A percentile compares a stretch with the other conserved stretches of the same genome.
These are phyloP conservation scores for Vickermania spadyakhi DNA, from an alignment of 208 protist genomes.

Conservation along the genomic window DNA sequence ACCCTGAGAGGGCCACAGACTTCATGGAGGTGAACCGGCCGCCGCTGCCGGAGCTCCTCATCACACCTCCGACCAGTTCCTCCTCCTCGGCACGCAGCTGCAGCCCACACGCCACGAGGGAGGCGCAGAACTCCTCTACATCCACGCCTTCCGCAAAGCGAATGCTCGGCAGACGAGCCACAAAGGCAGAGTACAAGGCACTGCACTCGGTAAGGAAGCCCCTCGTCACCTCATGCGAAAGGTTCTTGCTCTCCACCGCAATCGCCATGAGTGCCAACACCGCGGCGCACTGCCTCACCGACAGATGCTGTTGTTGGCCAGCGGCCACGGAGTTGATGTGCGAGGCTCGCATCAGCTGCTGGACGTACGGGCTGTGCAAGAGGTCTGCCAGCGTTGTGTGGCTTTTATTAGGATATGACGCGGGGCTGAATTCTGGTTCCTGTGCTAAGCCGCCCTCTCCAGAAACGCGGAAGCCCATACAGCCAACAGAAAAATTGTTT, in stretches of 20 bases:
- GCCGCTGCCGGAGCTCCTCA: background rate
- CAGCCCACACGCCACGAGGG: constrained; percentile 65
- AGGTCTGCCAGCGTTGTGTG: constrained; percentile 10
- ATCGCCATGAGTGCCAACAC: constrained; percentile 58
- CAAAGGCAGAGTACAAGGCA: constrained; percentile 31
- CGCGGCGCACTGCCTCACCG: constrained; percentile 29
- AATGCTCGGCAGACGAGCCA: constrained; percentile 29
- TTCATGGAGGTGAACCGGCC: background rate
- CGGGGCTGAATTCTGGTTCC: no score
- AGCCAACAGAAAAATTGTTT: background rate
- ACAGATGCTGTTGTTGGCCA: constrained; percentile 6
- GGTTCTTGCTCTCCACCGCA: constrained; percentile 39
- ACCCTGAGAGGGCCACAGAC: constrained; percentile 25
- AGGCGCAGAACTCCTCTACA: constrained; percentile 58
- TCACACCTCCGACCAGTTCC: background rate
- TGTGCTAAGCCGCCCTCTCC: background rate
- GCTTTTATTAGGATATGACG: no score
- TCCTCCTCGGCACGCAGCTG: constrained; percentile 36
- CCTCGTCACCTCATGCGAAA: constrained; percentile 36
- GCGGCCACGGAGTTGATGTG: constrained; percentile 31
- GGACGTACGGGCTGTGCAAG: constrained; percentile 40
- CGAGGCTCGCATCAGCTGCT: constrained; percentile 51
- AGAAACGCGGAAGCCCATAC: background rate
- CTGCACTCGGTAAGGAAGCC: constrained; percentile 67
- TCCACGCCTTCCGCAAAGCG: constrained; percentile 36